Conservation (phyloP, 768 basidiomycete genomes). For the Phlebiopsis gigantea region DNA sequence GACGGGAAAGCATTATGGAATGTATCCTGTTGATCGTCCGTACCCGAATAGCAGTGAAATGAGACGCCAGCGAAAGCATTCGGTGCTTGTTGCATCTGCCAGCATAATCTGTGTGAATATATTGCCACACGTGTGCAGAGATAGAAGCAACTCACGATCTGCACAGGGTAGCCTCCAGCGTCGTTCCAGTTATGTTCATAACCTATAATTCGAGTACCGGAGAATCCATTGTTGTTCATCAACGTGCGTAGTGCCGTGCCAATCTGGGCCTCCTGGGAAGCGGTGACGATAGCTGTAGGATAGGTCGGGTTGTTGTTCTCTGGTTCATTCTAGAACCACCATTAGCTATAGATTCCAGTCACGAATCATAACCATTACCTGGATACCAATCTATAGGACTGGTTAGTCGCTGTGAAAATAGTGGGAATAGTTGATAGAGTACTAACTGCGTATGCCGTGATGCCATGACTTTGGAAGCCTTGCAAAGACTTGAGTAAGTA, state of each 20-base stretch:
- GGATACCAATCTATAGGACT: slow-evolving; percentile 38
- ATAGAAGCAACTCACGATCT: slow-evolving; percentile 35
- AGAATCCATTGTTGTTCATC: slow-evolving; percentile 59
- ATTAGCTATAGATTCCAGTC: no score
- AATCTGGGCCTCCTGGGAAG: slow-evolving; percentile 52
- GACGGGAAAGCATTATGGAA: slow-evolving; percentile 53
- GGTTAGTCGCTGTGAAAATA: neutral
- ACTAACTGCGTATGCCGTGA: slow-evolving; percentile 46
- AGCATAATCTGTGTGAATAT: neutral
- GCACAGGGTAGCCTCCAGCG: slow-evolving; percentile 56
- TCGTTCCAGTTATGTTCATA: slow-evolving; percentile 74
- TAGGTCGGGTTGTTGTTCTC: slow-evolving; percentile 60
- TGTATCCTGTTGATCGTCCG: slow-evolving; percentile 43
- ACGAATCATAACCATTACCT: no score
- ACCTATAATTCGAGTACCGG: slow-evolving; percentile 56
- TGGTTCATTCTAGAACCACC: slow-evolving; percentile 52
- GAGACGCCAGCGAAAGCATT: slow-evolving; percentile 58
- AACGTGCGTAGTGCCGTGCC: slow-evolving; percentile 49
- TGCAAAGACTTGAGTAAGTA: slow-evolving; percentile 72
- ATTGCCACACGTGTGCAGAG: neutral
- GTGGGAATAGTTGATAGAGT: neutral
- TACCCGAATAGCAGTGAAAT: slow-evolving; percentile 70
- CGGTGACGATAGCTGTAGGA: slow-evolving; percentile 54
- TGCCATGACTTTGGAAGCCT: slow-evolving; percentile 58
- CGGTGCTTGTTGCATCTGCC: slow-evolving; percentile 49